Conservation (phyloP, 192 early-diverging fungal genomes). For the Entrophospora sp. region DNA sequence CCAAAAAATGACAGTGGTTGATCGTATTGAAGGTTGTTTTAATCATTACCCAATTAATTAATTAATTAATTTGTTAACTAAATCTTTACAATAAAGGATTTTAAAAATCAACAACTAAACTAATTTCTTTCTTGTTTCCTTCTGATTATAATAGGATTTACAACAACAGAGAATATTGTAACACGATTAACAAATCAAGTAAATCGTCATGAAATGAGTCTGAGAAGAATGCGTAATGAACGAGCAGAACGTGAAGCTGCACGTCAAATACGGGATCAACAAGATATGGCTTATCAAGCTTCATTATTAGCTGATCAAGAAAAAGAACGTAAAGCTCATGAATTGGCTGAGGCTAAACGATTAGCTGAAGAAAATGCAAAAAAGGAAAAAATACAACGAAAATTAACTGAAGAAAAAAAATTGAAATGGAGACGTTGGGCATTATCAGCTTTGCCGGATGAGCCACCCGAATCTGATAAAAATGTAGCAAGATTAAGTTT, state of each 20-base stretch:
- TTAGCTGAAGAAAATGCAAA: slow-evolving; percentile 37
- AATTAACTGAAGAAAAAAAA: slow-evolving; percentile 31
- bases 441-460: slow-evolving; percentile 41
- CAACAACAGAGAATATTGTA: slow-evolving; percentile 43
- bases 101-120: not conserved
- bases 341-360: slow-evolving; percentile 43
- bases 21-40: slow-evolving; percentile 64
- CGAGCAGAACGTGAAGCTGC: slow-evolving; percentile 62
- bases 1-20: slow-evolving; percentile 53
- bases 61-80: no score
- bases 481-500: slow-evolving; percentile 62
- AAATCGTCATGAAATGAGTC: slow-evolving; percentile 44
- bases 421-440: slow-evolving; percentile 50
- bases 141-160: slow-evolving; percentile 19
- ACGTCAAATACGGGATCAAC: slow-evolving; percentile 72
- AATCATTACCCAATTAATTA: no score
- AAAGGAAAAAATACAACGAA: slow-evolving; percentile 36
- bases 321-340: slow-evolving; percentile 56
- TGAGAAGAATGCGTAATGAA: slow-evolving; percentile 53
- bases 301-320: slow-evolving; percentile 79
- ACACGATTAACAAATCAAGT: slow-evolving; percentile 39
- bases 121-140: not conserved
- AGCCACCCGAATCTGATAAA: slow-evolving; percentile 35
- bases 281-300: slow-evolving; percentile 81
- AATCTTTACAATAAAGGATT: not conserved